Conservation (phyloP, 371 early-diverging fungal species). For the Fennellomyces sp. region DNA sequence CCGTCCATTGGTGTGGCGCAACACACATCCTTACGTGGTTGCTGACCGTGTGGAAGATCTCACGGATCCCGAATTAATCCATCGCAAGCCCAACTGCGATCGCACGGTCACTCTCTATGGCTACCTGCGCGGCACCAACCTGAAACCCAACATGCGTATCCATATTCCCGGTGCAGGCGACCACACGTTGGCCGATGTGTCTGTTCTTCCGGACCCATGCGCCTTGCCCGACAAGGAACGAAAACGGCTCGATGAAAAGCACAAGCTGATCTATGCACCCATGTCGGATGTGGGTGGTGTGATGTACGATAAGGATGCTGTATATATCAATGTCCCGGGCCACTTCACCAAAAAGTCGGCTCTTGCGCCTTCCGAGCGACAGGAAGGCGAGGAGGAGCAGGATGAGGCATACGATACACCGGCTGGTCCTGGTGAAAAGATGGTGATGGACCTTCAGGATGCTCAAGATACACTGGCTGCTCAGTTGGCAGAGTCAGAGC, state of each 20-base stretch:
- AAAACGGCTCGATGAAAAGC: constrained; percentile 87
- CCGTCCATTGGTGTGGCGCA: constrained; percentile 96
- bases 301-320: constrained; percentile 98
- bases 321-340: constrained; percentile 95
- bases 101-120: constrained; percentile 94
- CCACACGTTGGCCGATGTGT: constrained; percentile 74
- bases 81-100: constrained; percentile 83
- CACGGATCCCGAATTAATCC: constrained; percentile 88
- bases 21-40: constrained; percentile 93
- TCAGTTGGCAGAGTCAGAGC: constrained; percentile 73
- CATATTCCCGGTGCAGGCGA: constrained; percentile 98
- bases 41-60: constrained; percentile 97
- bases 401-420: constrained; percentile 38
- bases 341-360: constrained; percentile 72
- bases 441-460: constrained; percentile 93
- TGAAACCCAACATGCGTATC: constrained; percentile 80
- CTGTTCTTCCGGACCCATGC: constrained; percentile 88
- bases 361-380: constrained; percentile 40
- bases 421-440: constrained; percentile 81
- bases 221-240: constrained; percentile 93
- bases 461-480: constrained; percentile 77
- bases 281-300: constrained; percentile 98
- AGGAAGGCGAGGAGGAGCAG: constrained; percentile 33
- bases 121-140: constrained; percentile 92
- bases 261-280: constrained; percentile 97